Base-by-base conservation (phyloP, 2,329 filamentous ascomycete genomes). In the Alternaria sp. region DNA sequence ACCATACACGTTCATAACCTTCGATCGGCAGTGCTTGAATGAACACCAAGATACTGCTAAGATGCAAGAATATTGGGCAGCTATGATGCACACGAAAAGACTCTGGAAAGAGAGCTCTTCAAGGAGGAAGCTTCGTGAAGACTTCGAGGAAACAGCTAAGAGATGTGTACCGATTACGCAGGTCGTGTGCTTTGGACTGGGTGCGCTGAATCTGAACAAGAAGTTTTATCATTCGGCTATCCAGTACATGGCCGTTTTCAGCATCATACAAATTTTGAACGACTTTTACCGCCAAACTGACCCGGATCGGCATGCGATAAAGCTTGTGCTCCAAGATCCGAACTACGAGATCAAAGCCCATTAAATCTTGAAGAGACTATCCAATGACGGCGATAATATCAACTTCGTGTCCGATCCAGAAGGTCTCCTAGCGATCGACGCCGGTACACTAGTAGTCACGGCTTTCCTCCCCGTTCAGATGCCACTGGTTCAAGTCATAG, bases 301-400 rank as follows among this genome's bases (percentile, higher is more conserved):
- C n/a, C 18, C 57, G 1, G 5, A 14, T 2, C 16, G n/a, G 1
- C n/a, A 28, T 12, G 8, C 24, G 8, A 49, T 70, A 2, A 18
- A 56, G 12, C 51, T 71, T n/a, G 39, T 70, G 6, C 43, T 64
- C 2, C 67, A 71, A 28, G 67, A 71, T 34, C 70, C 70, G 1
- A 53, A 41, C 24, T 71, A 71, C 48, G 38, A 41, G 9, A 8
- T 28, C 0, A 56, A 47, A 18, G 69, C 67, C 20, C 18, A 34
- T 7, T 5, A 49, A 4, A 53, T 68, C 0, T 36, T 65, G 4
- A 38, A 28, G 22, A 28, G 52, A 11, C 20, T 63, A 0, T 53
- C 22, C 14, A 7, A 12, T 1, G 20, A 51, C 5, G 20, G 39
- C 3, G 38, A 39, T 5, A 24, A 20, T 5, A 39, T 65, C 9